Evolutionary conservation across 2,329 filamentous ascomycete genomes (phyloP).

Genomic region (Fusarium floridanum): DNA sequence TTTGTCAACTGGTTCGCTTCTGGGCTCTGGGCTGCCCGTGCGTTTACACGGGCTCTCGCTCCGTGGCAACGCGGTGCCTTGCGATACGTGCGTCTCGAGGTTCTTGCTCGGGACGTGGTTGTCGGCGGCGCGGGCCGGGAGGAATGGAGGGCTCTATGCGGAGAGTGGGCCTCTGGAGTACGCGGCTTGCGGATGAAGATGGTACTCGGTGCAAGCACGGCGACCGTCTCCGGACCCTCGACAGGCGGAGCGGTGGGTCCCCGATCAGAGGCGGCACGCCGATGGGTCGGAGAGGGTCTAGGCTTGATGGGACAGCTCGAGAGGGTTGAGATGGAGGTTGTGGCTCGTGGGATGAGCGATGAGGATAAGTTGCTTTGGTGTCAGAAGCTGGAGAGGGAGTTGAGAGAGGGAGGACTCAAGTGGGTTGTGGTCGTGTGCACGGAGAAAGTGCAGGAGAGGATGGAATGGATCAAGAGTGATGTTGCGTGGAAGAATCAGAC

Average conservation of each 20-base stretch:
- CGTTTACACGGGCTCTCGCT: conserved; percentile 51
- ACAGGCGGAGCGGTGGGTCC: conserved; percentile 33
- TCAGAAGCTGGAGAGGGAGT: conserved; percentile 43
- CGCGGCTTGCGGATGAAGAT: conserved; percentile 58
- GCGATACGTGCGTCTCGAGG: conserved; percentile 57
- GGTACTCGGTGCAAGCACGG: conserved; percentile 42
- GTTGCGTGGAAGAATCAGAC: conserved; percentile 30
- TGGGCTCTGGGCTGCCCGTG: conserved; percentile 57
- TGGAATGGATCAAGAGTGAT: conserved; percentile 43
- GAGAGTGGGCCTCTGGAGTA: conserved; percentile 51
- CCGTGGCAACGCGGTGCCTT: conserved; percentile 59
- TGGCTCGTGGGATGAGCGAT: conserved; percentile 48
- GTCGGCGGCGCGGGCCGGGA: conserved; percentile 42
- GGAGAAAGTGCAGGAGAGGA: conserved; percentile 44
- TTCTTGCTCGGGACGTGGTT: conserved; percentile 54
- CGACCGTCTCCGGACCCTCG: conserved; percentile 37
- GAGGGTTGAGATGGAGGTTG: conserved; percentile 58
- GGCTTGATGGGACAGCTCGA: conserved; percentile 48
- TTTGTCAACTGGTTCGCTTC: conserved; percentile 62
- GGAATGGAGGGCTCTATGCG: conserved; percentile 56
- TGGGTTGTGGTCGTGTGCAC: conserved; percentile 41
- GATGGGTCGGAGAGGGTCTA: conserved; percentile 48
- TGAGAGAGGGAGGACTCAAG: conserved; percentile 40
- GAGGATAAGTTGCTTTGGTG: conserved; percentile 54
- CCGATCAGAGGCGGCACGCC: conserved; percentile 31